phyloP scores from a whole-genome alignment of 768 basidiomycete species.

The Filobasidium wieringae region DNA sequence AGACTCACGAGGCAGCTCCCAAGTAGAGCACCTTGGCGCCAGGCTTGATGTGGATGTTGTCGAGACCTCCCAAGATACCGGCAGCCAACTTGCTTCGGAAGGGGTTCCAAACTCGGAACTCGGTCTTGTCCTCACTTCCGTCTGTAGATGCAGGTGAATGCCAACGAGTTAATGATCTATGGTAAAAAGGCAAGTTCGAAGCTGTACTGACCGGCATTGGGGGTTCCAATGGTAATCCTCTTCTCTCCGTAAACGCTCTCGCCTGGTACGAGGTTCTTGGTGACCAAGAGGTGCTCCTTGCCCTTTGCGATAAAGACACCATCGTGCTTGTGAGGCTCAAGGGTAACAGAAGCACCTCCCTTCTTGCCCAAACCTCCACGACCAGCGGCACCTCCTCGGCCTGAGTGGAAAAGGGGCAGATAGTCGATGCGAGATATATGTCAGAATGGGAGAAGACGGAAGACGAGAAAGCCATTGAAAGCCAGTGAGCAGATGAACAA shows the following conservation, averaged over 20 bases:
- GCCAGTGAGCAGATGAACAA: too few species aligned
- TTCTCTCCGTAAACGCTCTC: constrained; percentile 99
- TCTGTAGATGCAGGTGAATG: constrained; percentile 18
- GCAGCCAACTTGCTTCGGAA: constrained; percentile 95
- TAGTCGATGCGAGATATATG: too few species aligned
- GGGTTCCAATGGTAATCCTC: constrained; percentile 64
- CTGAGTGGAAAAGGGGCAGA: too few species aligned
- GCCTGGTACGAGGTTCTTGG: constrained; percentile 93
- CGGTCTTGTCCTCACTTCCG: constrained; percentile 57
- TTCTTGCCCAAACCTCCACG: constrained; percentile 15
- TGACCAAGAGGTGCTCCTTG: constrained; percentile 93
- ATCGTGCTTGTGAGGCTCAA: constrained; percentile 88
- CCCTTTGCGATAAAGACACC: constrained; percentile 92
- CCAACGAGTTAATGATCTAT: constrained; percentile 40
- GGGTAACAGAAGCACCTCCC: constrained; percentile 75
- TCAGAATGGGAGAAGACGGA: too few species aligned
- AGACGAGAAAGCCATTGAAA: too few species aligned
- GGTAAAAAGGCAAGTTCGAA: constrained; percentile 39
- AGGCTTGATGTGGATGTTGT: constrained; percentile 80
- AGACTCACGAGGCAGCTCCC: constrained; percentile 65
- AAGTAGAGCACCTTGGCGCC: constrained; percentile 95
- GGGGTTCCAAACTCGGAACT: constrained; percentile 99
- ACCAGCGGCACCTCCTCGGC: constrained; percentile 14
- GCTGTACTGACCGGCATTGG: constrained; percentile 35
- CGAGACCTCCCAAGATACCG: constrained; percentile 88